Conservation (phyloP, 202 grass and related monocot species). For the Elaeis oleifera region DNA sequence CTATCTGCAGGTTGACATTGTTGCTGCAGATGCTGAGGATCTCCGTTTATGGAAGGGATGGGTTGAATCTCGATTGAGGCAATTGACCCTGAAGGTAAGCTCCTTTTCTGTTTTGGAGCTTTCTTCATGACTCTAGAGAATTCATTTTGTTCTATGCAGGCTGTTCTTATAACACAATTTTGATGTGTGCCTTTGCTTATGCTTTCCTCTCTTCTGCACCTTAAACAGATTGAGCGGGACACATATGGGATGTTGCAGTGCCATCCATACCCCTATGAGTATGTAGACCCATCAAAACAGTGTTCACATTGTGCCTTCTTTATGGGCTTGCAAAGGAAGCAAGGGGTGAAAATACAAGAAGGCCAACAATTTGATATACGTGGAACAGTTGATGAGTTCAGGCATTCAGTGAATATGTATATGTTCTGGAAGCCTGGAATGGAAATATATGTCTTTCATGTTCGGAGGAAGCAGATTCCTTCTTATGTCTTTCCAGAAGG, state of each 20-base stretch:
- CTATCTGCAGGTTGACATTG: too few relatives aligned
- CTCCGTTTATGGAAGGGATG: too few relatives aligned
- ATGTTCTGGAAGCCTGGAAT: constrained; percentile 34
- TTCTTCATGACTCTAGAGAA: too few relatives aligned
- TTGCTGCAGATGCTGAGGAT: too few relatives aligned
- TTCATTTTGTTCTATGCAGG: too few relatives aligned
- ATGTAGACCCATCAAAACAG: too few relatives aligned
- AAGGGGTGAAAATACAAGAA: constrained; percentile 75
- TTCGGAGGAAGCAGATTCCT: constrained; percentile 26
- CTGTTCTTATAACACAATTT: too few relatives aligned
- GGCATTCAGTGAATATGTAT: constrained; percentile 50
- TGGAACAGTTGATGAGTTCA: too few relatives aligned
- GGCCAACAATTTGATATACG: constrained; percentile 30
- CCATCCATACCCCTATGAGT: constrained; percentile 28
- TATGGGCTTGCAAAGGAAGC: constrained; percentile 88
- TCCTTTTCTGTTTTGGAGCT: too few relatives aligned
- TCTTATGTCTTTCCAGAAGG: constrained; percentile 87
- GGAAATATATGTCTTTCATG: too few relatives aligned
- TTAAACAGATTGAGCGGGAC: constrained; percentile 78
- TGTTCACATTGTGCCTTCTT: constrained; percentile 19
- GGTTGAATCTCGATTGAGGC: too few relatives aligned
- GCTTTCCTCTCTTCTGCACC: background rate
- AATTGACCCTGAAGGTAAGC: background rate
- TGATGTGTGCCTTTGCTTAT: too few relatives aligned
- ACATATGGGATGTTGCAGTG: constrained; percentile 84